These are phyloP conservation scores for Pistacia vera DNA, from an alignment of 345 rosid species.

Conservation along the genomic window DNA sequence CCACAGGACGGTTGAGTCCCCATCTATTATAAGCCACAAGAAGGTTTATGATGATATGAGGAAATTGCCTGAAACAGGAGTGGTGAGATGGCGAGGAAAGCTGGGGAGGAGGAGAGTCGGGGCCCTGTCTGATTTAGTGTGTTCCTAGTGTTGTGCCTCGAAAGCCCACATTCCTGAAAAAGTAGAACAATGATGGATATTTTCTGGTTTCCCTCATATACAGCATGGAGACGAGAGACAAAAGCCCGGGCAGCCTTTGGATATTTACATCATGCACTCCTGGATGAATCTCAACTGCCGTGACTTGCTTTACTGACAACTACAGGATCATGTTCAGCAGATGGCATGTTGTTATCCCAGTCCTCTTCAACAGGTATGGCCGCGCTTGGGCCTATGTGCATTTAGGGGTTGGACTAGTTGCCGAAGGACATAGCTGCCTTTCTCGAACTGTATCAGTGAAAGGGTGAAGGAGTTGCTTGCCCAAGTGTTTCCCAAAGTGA, in stretches of 20 bases:
- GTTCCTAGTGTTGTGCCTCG: constrained; percentile 82
- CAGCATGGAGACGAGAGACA: constrained; percentile 88
- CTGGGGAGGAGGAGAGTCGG: constrained; percentile 62
- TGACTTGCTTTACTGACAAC: constrained; percentile 90
- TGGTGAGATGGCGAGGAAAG: constrained; percentile 46
- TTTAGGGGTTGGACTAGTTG: constrained; percentile 75
- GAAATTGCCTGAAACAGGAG: constrained; percentile 72
- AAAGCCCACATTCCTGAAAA: constrained; percentile 83
- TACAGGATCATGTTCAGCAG: constrained; percentile 84
- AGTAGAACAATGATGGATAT: constrained; percentile 91
- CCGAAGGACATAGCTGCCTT: constrained; percentile 88
- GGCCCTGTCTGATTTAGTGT: constrained; percentile 71
- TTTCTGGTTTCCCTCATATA: constrained; percentile 85
- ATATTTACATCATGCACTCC: constrained; percentile 91
- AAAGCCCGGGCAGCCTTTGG: constrained; percentile 99
- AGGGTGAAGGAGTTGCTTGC: constrained; percentile 95
- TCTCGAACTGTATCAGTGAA: constrained; percentile 88
- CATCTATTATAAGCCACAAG: constrained; percentile 91
- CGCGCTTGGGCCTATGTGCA: constrained; percentile 94
- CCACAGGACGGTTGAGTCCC: constrained; percentile 78
- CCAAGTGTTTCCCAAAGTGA: constrained; percentile 91
- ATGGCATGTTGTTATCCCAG: constrained; percentile 93
- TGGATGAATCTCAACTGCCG: constrained; percentile 70
- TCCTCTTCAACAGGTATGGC: constrained; percentile 95
- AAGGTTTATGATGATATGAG: constrained; percentile 95